Percentiles rank a stretch among this genome's conserved stretches.
Conservation (phyloP, 2,329 filamentous ascomycete species). For the Trichoderma harzianum region DNA sequence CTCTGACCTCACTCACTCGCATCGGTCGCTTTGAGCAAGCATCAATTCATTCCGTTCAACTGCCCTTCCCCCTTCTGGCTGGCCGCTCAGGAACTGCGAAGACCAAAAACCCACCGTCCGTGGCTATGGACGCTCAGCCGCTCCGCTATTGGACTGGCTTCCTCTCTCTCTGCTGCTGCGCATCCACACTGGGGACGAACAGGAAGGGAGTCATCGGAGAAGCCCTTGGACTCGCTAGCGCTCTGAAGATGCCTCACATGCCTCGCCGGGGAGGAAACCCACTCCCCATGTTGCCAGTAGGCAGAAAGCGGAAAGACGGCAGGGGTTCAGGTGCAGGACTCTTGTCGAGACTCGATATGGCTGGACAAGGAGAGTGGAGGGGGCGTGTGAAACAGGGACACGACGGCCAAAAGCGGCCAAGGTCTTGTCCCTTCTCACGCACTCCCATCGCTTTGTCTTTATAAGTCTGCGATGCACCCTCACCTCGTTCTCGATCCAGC, state of each 20-base stretch:
- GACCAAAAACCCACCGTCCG: constrained; percentile 5
- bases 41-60: not conserved
- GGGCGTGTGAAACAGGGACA: constrained; percentile 17
- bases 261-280: not conserved
- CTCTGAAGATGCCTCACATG: constrained; percentile 16
- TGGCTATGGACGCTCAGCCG: constrained; percentile 19
- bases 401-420: constrained; percentile 6
- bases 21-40: not conserved
- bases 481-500: constrained; percentile 14
- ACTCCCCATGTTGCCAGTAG: not conserved
- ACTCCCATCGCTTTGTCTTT: constrained; percentile 8
- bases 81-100: constrained; percentile 4
- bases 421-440: not conserved
- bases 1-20: not conserved
- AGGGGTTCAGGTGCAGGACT: constrained; percentile 10
- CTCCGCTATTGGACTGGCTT: constrained; percentile 13
- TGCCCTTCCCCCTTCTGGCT: constrained; percentile 11
- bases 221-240: constrained; percentile 2
- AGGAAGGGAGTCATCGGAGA: constrained; percentile 19
- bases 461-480: constrained; percentile 19
- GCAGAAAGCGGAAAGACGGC: constrained; percentile 17
- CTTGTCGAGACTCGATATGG: constrained; percentile 8
- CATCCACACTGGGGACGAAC: constrained; percentile 7
- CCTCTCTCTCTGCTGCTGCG: not conserved
- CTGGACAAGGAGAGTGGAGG: not conserved